Base-by-base conservation (phyloP, 192 early-diverging fungal species). In the Backusella tarrabulga region DNA sequence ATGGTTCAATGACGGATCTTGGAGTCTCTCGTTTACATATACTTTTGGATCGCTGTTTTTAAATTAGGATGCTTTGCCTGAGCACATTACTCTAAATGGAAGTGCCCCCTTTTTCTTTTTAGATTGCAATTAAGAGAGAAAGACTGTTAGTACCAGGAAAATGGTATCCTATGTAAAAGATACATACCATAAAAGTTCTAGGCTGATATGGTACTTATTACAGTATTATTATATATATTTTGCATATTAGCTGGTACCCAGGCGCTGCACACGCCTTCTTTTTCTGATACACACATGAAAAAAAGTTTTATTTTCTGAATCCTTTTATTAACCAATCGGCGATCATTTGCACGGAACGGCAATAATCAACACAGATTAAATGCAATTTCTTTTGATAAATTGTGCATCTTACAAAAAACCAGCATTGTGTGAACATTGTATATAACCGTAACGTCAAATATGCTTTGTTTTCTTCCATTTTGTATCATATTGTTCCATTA, bases 351-450 rank as follows among this genome's bases (percentile, higher is more conserved):
- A 63, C 56, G 56, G 56, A 63, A 29, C 23, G 56, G 56, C 26
- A 63, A 29, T 26, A 63, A 63, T 23, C 56, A 29, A 63, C 56
- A 63, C 3, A 63, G 19, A 63, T 63, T 63, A 63, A 63, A 63
- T 63, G 56, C 56, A 63, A 63, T 63, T 63, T 63, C 56, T 29
- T 63, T 63, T 26, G 56, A 29, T 63, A 63, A 63, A 63, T 63
- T 63, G 56, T 63, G 29, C 21, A 63, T 63, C 26, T 29, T 4
- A 29, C 23, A 29, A 44, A 29, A 44, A 63, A 29, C 12, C 3
- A 29, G 23, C 23, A 63, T 63, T 12, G 56, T 63, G 23, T 63
- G 56, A 3, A 29, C 56, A 3, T 26, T 26, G 8, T 7, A 60
- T 60, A 23, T 60, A 60, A 29, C 56, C 8, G 1, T 63, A 63